Conservation (phyloP, 1,139 yeast genomes). For the Debaryomycetaceae sp. region DNA sequence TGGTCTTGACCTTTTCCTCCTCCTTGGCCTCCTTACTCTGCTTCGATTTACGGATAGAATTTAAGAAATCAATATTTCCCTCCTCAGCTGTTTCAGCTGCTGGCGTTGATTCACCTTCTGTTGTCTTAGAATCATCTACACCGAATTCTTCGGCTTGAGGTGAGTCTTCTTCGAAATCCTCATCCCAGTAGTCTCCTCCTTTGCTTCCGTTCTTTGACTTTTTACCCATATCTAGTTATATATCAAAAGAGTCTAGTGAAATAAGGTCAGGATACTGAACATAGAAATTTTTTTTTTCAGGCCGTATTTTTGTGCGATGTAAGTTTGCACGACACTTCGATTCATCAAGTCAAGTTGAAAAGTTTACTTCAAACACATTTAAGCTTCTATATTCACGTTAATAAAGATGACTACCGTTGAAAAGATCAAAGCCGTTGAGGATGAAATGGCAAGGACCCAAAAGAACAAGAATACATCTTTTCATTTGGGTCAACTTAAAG, state of each 20-base stretch:
- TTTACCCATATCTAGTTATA: conserved; percentile 33
- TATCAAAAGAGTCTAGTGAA: neutral
- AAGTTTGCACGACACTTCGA: conserved; percentile 7
- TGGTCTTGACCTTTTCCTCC: conserved; percentile 40
- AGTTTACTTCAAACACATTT: neutral
- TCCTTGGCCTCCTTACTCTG: conserved; percentile 65
- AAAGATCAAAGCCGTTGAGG: conserved; percentile 87
- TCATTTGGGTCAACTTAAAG: conserved; percentile 95
- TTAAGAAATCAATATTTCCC: conserved; percentile 66
- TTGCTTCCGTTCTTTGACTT: conserved; percentile 52
- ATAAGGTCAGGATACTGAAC: neutral
- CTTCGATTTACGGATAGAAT: conserved; percentile 76
- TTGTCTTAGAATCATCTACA: conserved; percentile 16
- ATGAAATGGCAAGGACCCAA: conserved; percentile 93
- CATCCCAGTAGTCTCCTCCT: conserved; percentile 81
- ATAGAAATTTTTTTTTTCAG: conserved; percentile 5
- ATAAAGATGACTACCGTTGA: conserved; percentile 78
- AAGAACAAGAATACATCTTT: conserved; percentile 94
- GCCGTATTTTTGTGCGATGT: conserved; percentile 4
- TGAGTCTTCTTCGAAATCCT: conserved; percentile 59
- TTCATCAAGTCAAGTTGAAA: conserved; percentile 2
- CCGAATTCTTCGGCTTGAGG: conserved; percentile 59
- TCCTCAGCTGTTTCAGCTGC: conserved; percentile 32
- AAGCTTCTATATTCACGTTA: conserved; percentile 1
- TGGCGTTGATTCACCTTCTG: conserved; percentile 7